Conservation (phyloP, 2,329 filamentous ascomycete genomes). For the Aureobasidium sp. region DNA sequence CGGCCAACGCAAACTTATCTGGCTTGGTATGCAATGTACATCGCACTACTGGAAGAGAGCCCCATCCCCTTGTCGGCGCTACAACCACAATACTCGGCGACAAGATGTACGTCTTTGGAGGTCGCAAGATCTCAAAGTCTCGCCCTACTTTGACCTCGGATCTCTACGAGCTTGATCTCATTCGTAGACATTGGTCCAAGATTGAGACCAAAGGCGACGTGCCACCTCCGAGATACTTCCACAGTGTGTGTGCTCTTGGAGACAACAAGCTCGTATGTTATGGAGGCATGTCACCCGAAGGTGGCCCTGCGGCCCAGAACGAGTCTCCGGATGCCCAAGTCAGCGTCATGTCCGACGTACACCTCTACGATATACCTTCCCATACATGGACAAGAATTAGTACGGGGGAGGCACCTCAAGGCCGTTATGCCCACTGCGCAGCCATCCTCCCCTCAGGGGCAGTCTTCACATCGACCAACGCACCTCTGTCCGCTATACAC, state of each 20-base stretch:
- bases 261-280: conserved; percentile 97
- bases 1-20: conserved; percentile 54
- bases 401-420: conserved; percentile 74
- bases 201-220: conserved; percentile 77
- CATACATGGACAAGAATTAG: conserved; percentile 75
- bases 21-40: conserved; percentile 63
- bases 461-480: conserved; percentile 74
- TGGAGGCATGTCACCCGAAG: conserved; percentile 91
- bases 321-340: conserved; percentile 40
- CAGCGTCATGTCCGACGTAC: conserved; percentile 95
- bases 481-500: conserved; percentile 77
- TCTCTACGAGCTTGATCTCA: conserved; percentile 87
- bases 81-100: conserved; percentile 93
- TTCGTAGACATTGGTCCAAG: conserved; percentile 88
- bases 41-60: conserved; percentile 83
- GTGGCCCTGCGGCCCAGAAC: conserved; percentile 57
- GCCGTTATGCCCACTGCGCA: conserved; percentile 93
- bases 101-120: conserved; percentile 94
- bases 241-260: conserved; percentile 87
- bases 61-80: conserved; percentile 84
- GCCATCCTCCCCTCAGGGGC: conserved; percentile 85
- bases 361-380: conserved; percentile 83
- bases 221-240: conserved; percentile 89
- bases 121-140: conserved; percentile 75
- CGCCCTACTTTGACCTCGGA: conserved; percentile 81